Base-by-base conservation (phyloP, 2,329 filamentous ascomycete species). In the Coleophoma cylindrospora region DNA sequence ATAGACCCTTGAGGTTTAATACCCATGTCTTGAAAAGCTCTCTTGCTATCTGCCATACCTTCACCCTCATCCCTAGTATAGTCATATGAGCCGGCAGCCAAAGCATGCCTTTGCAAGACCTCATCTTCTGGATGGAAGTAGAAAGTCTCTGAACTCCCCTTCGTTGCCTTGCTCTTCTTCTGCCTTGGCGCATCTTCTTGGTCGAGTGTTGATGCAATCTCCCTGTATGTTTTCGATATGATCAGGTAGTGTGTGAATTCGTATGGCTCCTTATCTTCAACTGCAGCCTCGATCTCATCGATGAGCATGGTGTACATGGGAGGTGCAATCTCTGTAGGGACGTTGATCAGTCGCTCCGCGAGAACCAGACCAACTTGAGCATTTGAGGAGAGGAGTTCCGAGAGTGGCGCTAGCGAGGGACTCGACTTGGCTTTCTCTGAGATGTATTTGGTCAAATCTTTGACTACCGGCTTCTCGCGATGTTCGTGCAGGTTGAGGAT, bases 81-180 rank as follows among this genome's bases (percentile, higher is more conserved):
- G 15, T 86, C 80, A 64, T 86, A 95, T 47, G 77, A 81, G 22
- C 84, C 87, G 56, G 79, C 74, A 13, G 82, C 89, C 37, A 82
- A 54, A 3, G 90, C 87, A 70, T 92, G 79, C 64, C 83, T 83
- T 57, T 94, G 83, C 61, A 96, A 71, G 47, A 92, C 80, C 74
- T 97, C 94, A 64, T 99, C 94, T 71, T 99, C 94, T 0, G 91
- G 87, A 66, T 99, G 94, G 75, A 97, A 99, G 70, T 91, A 95
- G 70, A 91, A 95, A 34, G 81, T 75, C 61, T 87, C 79, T 9
- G 74, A 70, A 47, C 77, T 74, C 52, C 79, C 70, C 66, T 78
- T 79, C 66, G 80, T 83, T 54, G 75, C 80, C 72, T 86, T 87
- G 71, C 87, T 91, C 59, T 75, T 72, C 70, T 80, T 83, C 61